Percentiles rank a stretch among this genome's conserved stretches.
These are phyloP conservation scores for Psilocybe azurescens DNA, from an alignment of 768 basidiomycete genomes.

Conservation along the genomic window DNA sequence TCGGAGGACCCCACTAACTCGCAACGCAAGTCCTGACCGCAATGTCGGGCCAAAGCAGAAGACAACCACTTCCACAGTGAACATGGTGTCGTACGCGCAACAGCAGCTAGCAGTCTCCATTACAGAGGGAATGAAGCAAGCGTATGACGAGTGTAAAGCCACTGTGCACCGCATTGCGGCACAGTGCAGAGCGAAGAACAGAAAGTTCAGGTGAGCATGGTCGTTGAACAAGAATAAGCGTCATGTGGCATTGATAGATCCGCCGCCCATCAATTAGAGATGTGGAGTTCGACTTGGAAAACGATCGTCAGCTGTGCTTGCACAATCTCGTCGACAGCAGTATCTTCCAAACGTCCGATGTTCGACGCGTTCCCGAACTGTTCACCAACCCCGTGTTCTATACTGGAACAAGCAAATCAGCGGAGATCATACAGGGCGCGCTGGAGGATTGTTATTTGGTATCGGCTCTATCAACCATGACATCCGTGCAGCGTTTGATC, in stretches of 20 bases:
- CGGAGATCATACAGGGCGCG: conserved; percentile 52
- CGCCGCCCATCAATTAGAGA: conserved; percentile 36
- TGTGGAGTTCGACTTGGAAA: conserved; percentile 64
- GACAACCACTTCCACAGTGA: conserved; percentile 9
- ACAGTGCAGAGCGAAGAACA: conserved; percentile 51
- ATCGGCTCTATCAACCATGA: conserved; percentile 54
- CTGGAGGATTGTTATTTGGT: conserved; percentile 63
- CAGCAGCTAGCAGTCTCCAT: conserved; percentile 29
- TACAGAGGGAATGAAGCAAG: conserved; percentile 50
- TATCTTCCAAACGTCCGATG: conserved; percentile 27
- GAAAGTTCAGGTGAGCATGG: conserved; percentile 51
- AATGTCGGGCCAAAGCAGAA: background rate
- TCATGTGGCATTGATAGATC: background rate
- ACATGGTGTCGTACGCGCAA: conserved; percentile 24
- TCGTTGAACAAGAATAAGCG: background rate
- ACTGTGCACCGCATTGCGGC: conserved; percentile 50
- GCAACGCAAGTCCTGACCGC: background rate
- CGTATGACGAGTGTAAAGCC: conserved; percentile 48
- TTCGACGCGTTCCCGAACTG: conserved; percentile 54
- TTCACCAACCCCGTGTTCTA: conserved; percentile 58
- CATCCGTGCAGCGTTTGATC: conserved; percentile 46
- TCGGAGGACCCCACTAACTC: background rate
- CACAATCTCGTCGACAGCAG: conserved; percentile 28
- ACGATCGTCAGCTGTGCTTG: conserved; percentile 53
- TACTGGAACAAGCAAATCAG: conserved; percentile 42